phyloP scores from a whole-genome alignment of 208 protist genomes.

The Crithidia brevicula region DNA sequence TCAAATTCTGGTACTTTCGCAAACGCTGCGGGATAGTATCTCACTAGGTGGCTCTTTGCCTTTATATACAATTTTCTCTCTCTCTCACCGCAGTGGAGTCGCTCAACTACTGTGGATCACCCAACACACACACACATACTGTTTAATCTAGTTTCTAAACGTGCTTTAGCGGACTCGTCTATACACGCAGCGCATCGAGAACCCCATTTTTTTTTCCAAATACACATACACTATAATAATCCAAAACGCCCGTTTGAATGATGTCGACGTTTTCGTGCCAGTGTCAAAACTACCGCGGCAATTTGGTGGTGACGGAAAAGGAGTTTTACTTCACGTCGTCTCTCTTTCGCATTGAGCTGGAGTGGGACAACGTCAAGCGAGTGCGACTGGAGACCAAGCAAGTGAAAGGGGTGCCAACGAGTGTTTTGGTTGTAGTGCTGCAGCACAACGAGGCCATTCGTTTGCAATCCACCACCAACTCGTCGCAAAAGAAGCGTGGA shows the following conservation, averaged over 20 bases:
- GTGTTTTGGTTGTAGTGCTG: slow-evolving; percentile 69
- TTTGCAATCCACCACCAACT: slow-evolving; percentile 16
- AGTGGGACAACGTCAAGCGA: slow-evolving; percentile 69
- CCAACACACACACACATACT: too few relatives aligned
- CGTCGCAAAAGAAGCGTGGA: slow-evolving; percentile 20
- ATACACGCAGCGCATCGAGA: too few relatives aligned
- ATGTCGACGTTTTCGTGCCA: slow-evolving; percentile 69
- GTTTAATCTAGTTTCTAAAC: too few relatives aligned
- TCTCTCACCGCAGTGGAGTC: too few relatives aligned
- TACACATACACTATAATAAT: background rate
- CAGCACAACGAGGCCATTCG: slow-evolving; percentile 26
- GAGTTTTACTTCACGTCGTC: slow-evolving; percentile 68
- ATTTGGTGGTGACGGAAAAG: slow-evolving; percentile 45
- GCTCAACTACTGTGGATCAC: too few relatives aligned
- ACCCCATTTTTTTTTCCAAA: background rate
- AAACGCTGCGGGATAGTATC: too few relatives aligned
- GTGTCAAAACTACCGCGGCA: slow-evolving; percentile 72
- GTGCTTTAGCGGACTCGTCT: too few relatives aligned
- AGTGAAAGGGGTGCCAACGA: slow-evolving; percentile 71
- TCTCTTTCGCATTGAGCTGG: slow-evolving; percentile 56
- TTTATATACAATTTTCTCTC: too few relatives aligned
- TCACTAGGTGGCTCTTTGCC: too few relatives aligned
- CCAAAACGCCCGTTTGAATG: background rate
- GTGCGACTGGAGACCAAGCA: slow-evolving; percentile 71
- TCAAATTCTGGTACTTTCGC: too few relatives aligned